Percentiles rank a stretch among this genome's conserved stretches.
These are phyloP conservation scores for Apiospora aurea DNA, from an alignment of 2,329 filamentous ascomycete genomes.

Conservation along the genomic window DNA sequence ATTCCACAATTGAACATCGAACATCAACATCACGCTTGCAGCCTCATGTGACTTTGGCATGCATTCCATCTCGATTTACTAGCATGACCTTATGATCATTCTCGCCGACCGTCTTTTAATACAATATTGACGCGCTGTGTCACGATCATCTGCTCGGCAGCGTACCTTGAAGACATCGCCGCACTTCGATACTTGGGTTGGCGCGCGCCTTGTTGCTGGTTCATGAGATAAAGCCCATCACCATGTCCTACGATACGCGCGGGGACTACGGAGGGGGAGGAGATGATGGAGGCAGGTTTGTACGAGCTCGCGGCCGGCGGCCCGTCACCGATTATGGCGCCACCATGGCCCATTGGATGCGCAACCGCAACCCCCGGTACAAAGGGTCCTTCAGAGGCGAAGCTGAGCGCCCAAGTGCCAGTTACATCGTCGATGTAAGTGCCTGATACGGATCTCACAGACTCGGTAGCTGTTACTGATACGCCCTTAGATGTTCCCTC, in stretches of 20 bases:
- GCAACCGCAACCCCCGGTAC: slow-evolving; percentile 78
- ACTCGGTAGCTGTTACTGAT: background rate
- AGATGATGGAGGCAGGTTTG: slow-evolving; percentile 51
- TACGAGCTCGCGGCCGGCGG: slow-evolving; percentile 59
- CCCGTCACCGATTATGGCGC: slow-evolving; percentile 94
- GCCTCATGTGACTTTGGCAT: slow-evolving; percentile 24
- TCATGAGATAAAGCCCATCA: slow-evolving; percentile 29
- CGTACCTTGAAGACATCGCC: background rate
- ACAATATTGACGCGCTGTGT: background rate
- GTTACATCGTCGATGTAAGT: slow-evolving; percentile 87
- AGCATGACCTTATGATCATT: background rate
- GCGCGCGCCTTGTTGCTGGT: slow-evolving; percentile 29
- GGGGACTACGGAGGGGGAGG: slow-evolving; percentile 52
- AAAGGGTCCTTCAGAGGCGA: slow-evolving; percentile 76
- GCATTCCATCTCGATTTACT: slow-evolving; percentile 21
- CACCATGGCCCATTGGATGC: slow-evolving; percentile 90
- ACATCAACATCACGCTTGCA: slow-evolving; percentile 22
- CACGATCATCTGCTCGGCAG: background rate
- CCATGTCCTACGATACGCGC: slow-evolving; percentile 63
- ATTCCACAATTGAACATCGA: slow-evolving; percentile 21
- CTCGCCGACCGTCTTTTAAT: background rate
- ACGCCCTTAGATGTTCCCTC: slow-evolving; percentile 77
- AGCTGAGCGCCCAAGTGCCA: slow-evolving; percentile 82
- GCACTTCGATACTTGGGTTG: background rate
- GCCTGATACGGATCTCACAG: slow-evolving; percentile 19